Percentiles rank a stretch among this genome's conserved stretches.
phyloP scores from a whole-genome alignment of 352 stramenopile species.

The Phytophthora pinifolia region DNA sequence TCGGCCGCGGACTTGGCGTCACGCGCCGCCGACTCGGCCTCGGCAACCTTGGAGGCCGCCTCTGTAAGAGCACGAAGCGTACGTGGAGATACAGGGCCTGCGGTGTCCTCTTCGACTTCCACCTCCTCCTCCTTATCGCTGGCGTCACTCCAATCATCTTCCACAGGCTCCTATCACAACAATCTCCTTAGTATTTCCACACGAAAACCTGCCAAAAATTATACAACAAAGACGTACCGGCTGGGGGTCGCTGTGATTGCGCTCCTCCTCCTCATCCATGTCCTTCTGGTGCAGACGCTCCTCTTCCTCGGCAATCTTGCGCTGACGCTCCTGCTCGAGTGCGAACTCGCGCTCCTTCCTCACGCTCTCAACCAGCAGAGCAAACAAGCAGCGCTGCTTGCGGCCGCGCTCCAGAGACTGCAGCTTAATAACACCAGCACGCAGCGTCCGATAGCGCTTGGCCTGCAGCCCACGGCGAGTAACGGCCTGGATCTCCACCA shows the following conservation, averaged over 20 bases:
- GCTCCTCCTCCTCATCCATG: constrained; percentile 47
- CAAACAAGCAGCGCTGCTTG: constrained; percentile 60
- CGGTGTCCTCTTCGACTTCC: constrained; percentile 3
- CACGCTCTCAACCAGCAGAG: constrained; percentile 46
- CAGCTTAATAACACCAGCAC: constrained; percentile 47
- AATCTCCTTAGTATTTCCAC: constrained; percentile 53
- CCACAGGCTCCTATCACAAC: constrained; percentile 75
- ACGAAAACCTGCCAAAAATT: no score
- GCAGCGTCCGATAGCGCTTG: constrained; percentile 50
- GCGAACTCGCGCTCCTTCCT: constrained; percentile 32
- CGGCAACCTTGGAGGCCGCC: constrained; percentile 70
- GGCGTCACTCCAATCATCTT: constrained; percentile 80
- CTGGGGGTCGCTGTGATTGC: constrained; percentile 44
- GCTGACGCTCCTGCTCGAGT: constrained; percentile 40
- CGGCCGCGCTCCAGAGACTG: constrained; percentile 59
- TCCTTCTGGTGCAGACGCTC: constrained; percentile 42
- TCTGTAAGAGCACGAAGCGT: constrained; percentile 69
- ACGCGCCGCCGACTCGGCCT: constrained; percentile 67
- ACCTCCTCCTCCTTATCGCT: constrained; percentile 55
- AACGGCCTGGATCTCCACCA: constrained; percentile 54
- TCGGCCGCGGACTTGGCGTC: constrained; percentile 71
- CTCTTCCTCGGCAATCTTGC: constrained; percentile 35
- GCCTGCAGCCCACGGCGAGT: constrained; percentile 40
- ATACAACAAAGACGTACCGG: constrained; percentile 43
- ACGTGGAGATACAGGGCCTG: constrained; percentile 53